Conservation (phyloP, 1,284 basidiomycete species). For the Ceratobasidium papillatum region DNA sequence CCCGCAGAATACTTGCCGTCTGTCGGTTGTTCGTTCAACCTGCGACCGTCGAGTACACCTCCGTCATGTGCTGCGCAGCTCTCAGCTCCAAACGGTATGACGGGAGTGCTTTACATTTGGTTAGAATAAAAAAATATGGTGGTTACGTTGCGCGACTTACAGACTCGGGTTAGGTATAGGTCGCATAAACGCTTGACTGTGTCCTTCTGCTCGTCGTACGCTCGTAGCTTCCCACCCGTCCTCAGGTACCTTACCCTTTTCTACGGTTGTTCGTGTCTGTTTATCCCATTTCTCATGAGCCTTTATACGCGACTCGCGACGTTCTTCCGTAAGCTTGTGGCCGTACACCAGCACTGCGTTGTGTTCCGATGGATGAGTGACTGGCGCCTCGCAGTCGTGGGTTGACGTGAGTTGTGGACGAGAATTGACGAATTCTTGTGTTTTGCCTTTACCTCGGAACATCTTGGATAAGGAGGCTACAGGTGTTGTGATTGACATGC, state of each 20-base stretch:
- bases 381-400: slow-evolving; percentile 44
- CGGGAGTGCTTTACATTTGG: not conserved
- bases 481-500: slow-evolving; percentile 38
- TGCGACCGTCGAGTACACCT: slow-evolving; percentile 12
- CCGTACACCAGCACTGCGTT: slow-evolving; percentile 44
- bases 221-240: slow-evolving; percentile 27
- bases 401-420: slow-evolving; percentile 43
- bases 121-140: not conserved
- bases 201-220: not conserved
- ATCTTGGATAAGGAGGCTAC: slow-evolving; percentile 1
- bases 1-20: slow-evolving; percentile 23
- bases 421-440: slow-evolving; percentile 28
- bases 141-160: not conserved
- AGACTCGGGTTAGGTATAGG: slow-evolving; percentile 12
- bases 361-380: slow-evolving; percentile 49
- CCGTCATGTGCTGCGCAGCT: slow-evolving; percentile 29
- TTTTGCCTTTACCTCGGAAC: slow-evolving; percentile 31
- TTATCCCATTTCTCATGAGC: slow-evolving; percentile 10
- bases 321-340: slow-evolving; percentile 1
- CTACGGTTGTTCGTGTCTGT: not conserved
- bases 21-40: not conserved
- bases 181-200: slow-evolving; percentile 12
- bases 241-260: slow-evolving; percentile 12
- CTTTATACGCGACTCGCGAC: not conserved
- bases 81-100: slow-evolving; percentile 23